Evolutionary conservation across 2,329 filamentous ascomycete species (phyloP), one percentile per base, ranked within the genome.

Genomic region (Epichloe uncinata): DNA sequence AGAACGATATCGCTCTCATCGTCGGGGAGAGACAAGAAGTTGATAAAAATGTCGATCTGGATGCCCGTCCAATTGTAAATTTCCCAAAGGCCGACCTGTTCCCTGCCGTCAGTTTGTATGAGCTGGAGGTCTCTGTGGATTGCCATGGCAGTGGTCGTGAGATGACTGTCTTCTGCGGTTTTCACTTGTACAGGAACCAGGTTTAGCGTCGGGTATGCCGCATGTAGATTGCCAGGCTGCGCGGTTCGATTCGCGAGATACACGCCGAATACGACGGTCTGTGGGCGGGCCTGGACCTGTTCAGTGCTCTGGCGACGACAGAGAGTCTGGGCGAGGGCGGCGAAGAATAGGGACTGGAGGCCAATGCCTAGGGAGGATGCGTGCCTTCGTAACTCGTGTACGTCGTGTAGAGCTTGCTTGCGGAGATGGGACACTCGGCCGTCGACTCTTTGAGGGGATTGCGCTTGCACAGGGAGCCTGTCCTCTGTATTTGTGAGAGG

Each of bases 221-320:
- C 26, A 3, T 57, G 55, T 0, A 69, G 61, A 2, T 77, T 68
- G 1, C 80, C 61, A 3, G 73, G 68, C 3, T 74, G 67, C 8
- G 74, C 65, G 0, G 75, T 73, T 47, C 88, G 78, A 62, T 94
- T 95, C 41, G 88, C 86, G 8, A 95, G 76, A 63, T 95, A 96
- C 20, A 95, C 66, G 2, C 89, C 90, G 47, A 95, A 74, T 0
- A 87, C 67, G 2, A 86, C 54, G n/a, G 49, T 45, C 2, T 43
- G 42, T 42, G 44, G 15, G 37, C 40, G 4, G 34, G n/a, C 5
- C 44, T 38, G 30, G 30, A 9, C 13, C 35, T n/a, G 2, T 37
- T 30, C 30, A 30, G 64, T 38, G 18, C 3, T 43, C 18, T 78
- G 69, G 4, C 59, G 69, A 5, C 59, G 56, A 45, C 64, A 58